A percentile compares a stretch with the other conserved stretches of the same genome.
phyloP scores from a whole-genome alignment of 495 filamentous ascomycete species.

The Penicillium canariense region DNA sequence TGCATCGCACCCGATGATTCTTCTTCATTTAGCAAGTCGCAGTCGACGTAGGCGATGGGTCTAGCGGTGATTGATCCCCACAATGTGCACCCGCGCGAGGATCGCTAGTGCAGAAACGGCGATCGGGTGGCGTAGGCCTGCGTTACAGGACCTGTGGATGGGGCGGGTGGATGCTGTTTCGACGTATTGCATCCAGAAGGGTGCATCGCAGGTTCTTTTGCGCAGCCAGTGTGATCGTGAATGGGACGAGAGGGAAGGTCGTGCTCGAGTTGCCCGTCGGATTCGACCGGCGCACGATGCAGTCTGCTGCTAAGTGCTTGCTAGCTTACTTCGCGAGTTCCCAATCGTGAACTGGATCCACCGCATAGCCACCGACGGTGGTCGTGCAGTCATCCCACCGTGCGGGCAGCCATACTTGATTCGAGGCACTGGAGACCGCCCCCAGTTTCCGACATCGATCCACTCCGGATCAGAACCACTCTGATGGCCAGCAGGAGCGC shows the following conservation, averaged over 20 bases:
- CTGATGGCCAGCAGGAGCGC: background rate
- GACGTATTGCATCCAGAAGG: too few relatives aligned
- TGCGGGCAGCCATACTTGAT: background rate
- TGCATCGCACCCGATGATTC: background rate
- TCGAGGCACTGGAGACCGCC: background rate
- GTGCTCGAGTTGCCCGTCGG: background rate
- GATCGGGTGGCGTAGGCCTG: constrained; percentile 3
- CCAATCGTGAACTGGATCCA: background rate
- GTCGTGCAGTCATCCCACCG: background rate
- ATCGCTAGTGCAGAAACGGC: constrained; percentile 7
- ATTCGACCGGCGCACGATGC: background rate
- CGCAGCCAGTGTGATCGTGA: background rate
- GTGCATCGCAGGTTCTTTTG: too few relatives aligned
- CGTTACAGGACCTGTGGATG: constrained; percentile 1
- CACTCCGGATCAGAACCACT: background rate
- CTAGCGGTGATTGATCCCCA: constrained; percentile 9
- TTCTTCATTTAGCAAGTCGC: background rate
- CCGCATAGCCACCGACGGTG: too few relatives aligned
- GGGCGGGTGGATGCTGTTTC: background rate
- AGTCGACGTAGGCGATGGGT: constrained; percentile 17
- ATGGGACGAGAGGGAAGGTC: background rate
- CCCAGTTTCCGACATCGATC: background rate
- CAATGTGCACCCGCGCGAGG: background rate
- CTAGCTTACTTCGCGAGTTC: background rate
- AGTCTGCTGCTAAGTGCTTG: background rate